These are phyloP conservation scores for Phialophora macrospora DNA, from an alignment of 2,329 filamentous ascomycete genomes.

Conservation along the genomic window DNA sequence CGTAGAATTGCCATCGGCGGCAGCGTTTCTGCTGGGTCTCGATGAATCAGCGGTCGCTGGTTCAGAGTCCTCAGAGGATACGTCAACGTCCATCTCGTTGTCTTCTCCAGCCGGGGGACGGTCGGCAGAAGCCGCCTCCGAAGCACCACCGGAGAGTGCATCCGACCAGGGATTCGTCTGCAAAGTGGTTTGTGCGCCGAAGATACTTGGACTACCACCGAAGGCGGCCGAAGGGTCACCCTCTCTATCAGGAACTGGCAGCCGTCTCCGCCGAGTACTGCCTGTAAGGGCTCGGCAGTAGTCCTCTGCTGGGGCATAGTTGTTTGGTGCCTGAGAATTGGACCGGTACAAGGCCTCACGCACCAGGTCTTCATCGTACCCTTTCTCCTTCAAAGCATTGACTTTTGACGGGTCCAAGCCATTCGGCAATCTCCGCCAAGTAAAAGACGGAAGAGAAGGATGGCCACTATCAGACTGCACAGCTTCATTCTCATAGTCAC, in stretches of 20 bases:
- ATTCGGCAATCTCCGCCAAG: conserved; percentile 55
- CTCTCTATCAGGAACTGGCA: conserved; percentile 61
- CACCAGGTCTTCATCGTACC: conserved; percentile 66
- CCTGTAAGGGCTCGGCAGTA: conserved; percentile 72
- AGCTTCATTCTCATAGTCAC: conserved; percentile 73
- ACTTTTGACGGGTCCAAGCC: conserved; percentile 57
- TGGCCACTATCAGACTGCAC: conserved; percentile 66
- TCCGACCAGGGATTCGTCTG: conserved; percentile 19
- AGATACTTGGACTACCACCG: conserved; percentile 33
- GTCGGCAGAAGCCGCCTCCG: conserved; percentile 26
- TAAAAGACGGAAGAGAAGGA: conserved; percentile 52
- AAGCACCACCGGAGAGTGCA: conserved; percentile 4
- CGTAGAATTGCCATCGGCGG: conserved; percentile 22
- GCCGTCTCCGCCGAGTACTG: conserved; percentile 63
- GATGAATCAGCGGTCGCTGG: background rate
- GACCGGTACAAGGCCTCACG: conserved; percentile 83
- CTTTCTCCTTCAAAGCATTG: conserved; percentile 51
- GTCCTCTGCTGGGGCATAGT: conserved; percentile 60
- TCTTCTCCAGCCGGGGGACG: conserved; percentile 23
- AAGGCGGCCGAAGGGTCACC: conserved; percentile 38
- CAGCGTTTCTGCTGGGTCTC: background rate
- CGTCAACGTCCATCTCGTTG: conserved; percentile 27
- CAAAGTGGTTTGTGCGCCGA: conserved; percentile 18
- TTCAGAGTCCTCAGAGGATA: background rate
- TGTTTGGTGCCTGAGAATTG: conserved; percentile 60